These are phyloP conservation scores for Ophiorrhiza pumila DNA, from an alignment of 257 asterid species.

Conservation along the genomic window DNA sequence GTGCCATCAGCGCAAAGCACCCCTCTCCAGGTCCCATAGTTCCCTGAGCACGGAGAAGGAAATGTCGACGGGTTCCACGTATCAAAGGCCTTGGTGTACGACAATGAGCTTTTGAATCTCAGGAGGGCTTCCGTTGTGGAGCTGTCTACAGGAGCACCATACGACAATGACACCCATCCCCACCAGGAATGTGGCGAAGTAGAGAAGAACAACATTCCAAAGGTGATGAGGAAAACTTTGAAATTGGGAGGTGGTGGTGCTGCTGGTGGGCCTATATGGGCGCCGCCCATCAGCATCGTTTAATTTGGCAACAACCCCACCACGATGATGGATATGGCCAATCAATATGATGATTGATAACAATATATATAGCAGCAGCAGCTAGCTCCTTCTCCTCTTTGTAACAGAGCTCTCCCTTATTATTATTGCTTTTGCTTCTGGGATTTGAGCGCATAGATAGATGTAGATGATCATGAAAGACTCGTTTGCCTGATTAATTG, in stretches of 20 bases:
- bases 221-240: background rate
- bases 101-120: conserved; percentile 51
- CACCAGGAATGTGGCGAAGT: background rate
- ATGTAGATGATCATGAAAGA: no score
- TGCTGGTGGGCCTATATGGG: conserved; percentile 40
- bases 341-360: no score
- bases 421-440: background rate
- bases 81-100: conserved; percentile 40
- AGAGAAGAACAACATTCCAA: background rate
- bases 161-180: conserved; percentile 15
- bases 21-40: conserved; percentile 57
- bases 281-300: conserved; percentile 65
- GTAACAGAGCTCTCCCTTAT: background rate
- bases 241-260: background rate
- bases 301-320: conserved; percentile 8
- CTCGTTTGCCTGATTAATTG: background rate
- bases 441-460: background rate
- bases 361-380: no score
- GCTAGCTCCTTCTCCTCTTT: background rate
- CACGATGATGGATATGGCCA: background rate
- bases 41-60: conserved; percentile 70
- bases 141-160: conserved; percentile 22
- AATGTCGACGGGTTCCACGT: conserved; percentile 48
- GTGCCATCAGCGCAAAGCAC: conserved; percentile 63
- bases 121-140: conserved; percentile 34